These are phyloP conservation scores for Suillus brevipes DNA, from an alignment of 768 basidiomycete genomes.

Conservation along the genomic window DNA sequence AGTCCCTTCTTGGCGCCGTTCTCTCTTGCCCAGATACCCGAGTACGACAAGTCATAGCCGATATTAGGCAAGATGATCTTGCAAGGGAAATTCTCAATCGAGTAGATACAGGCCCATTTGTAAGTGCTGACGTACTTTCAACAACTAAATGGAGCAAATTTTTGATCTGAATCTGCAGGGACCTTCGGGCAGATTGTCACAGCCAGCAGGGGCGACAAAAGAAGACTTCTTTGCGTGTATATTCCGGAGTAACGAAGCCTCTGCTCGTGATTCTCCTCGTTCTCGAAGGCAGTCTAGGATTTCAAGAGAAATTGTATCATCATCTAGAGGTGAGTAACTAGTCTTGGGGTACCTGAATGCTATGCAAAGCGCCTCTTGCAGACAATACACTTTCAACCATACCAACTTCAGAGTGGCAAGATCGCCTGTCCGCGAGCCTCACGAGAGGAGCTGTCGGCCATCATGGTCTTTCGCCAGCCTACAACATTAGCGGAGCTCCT, in stretches of 20 bases:
- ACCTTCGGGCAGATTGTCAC: constrained; percentile 62
- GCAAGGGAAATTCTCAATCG: constrained; percentile 75
- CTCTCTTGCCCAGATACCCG: constrained; percentile 69
- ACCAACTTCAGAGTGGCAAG: constrained; percentile 80
- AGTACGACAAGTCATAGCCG: constrained; percentile 60
- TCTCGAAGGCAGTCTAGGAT: constrained; percentile 73
- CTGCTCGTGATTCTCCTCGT: constrained; percentile 54
- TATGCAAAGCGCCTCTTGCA: constrained; percentile 24
- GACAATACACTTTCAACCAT: constrained; percentile 60
- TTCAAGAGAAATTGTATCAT: constrained; percentile 79
- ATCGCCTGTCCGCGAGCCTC: constrained; percentile 60
- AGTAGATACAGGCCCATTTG: constrained; percentile 82
- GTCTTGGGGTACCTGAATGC: constrained; percentile 5
- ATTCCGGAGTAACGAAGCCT: constrained; percentile 55
- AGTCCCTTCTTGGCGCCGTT: constrained; percentile 82
- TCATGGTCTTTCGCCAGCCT: constrained; percentile 20
- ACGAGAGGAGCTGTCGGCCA: constrained; percentile 29
- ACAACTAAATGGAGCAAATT: background rate
- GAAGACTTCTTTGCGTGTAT: constrained; percentile 81
- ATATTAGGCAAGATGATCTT: constrained; percentile 69
- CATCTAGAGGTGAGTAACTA: constrained; percentile 48
- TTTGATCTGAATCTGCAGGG: constrained; percentile 45
- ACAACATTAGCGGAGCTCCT: constrained; percentile 36
- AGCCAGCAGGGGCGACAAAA: constrained; percentile 63
- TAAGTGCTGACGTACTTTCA: constrained; percentile 23